Conservation (phyloP, 148 eudicot species). For the Hydrangea macrophylla region DNA sequence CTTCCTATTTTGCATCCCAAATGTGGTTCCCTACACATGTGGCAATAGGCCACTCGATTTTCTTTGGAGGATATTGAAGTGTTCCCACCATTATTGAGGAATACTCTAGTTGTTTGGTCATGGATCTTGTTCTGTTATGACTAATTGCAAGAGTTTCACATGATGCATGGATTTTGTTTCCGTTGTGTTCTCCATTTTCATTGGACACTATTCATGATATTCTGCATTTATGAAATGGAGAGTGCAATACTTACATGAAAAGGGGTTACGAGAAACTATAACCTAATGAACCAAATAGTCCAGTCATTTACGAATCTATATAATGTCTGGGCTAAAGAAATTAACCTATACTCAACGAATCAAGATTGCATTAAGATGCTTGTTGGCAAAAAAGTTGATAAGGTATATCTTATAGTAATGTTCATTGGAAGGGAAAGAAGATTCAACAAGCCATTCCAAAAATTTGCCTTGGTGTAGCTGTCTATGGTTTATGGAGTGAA, state of each 20-base stretch:
- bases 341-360: slow-evolving; percentile 89
- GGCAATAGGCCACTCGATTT: no score
- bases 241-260: neutral
- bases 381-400: slow-evolving; percentile 95
- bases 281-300: neutral
- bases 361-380: slow-evolving; percentile 98
- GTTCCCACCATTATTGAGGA: no score
- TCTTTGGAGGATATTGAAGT: no score
- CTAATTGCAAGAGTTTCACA: neutral
- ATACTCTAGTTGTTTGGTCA: neutral
- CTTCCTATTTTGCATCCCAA: no score
- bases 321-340: slow-evolving; percentile 90
- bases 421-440: no score
- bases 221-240: neutral
- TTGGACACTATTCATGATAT: no score
- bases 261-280: neutral
- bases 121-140: neutral
- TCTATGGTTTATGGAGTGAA: no score
- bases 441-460: no score
- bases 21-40: no score
- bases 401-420: slow-evolving; percentile 40
- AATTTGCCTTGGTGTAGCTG: no score
- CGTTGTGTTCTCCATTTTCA: neutral
- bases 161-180: neutral
- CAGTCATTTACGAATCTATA: slow-evolving; percentile 62